Evolutionary conservation across 768 basidiomycete species (phyloP).

Genomic region (Suillus luteus): DNA sequence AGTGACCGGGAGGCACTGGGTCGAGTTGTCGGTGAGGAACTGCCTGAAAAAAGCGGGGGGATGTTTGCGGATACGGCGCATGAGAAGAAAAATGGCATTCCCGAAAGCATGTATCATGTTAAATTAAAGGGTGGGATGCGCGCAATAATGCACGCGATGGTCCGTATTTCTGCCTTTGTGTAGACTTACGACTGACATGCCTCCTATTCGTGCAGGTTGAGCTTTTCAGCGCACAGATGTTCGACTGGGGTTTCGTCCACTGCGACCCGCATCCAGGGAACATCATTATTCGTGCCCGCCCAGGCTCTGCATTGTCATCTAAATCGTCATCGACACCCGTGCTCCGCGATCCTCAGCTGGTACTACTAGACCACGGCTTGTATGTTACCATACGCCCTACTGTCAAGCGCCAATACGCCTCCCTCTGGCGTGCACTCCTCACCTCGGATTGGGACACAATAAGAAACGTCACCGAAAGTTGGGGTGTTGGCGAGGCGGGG

Average conservation of each 20-base stretch:
- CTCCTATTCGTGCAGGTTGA: conserved; percentile 42
- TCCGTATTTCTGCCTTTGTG: background rate
- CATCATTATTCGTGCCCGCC: conserved; percentile 63
- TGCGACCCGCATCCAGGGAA: conserved; percentile 82
- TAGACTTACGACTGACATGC: background rate
- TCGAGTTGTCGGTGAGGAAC: conserved; percentile 55
- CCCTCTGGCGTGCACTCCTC: conserved; percentile 71
- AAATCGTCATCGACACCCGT: conserved; percentile 37
- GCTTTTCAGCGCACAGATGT: conserved; percentile 87
- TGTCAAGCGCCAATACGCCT: conserved; percentile 77
- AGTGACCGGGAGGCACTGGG: conserved; percentile 62
- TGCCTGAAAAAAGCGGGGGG: conserved; percentile 1
- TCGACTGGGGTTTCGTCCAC: conserved; percentile 89
- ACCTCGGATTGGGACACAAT: conserved; percentile 56
- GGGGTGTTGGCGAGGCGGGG: conserved; percentile 75
- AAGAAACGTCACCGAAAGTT: conserved; percentile 50
- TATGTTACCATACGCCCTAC: conserved; percentile 71
- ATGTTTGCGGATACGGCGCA: conserved; percentile 5
- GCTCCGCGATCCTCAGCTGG: conserved; percentile 57
- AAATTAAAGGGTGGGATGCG: conserved; percentile 58
- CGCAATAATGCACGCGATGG: conserved; percentile 81
- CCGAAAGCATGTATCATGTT: conserved; percentile 1
- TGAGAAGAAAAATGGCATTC: conserved; percentile 4
- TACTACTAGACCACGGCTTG: conserved; percentile 91
- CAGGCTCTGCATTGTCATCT: conserved; percentile 15